Percentiles rank a stretch among this genome's conserved stretches.
Evolutionary conservation across 2,329 filamentous ascomycete species (phyloP).

Genomic region (Penicillium sp.): DNA sequence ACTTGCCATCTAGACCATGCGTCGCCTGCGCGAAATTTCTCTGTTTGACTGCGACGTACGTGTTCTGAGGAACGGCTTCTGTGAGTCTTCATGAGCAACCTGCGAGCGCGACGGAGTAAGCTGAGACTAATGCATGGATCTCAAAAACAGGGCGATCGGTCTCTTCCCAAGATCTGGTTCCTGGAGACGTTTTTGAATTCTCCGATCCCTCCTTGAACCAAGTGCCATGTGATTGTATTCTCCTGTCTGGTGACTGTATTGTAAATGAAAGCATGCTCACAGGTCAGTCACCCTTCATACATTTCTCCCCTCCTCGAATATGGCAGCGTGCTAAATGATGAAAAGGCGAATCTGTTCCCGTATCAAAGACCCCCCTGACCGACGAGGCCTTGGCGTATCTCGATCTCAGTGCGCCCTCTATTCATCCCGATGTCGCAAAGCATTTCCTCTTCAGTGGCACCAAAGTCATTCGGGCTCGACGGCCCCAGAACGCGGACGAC

Average conservation of each 20-base stretch:
- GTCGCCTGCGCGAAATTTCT: slow-evolving; percentile 80
- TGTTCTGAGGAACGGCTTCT: slow-evolving; percentile 90
- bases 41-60: slow-evolving; percentile 92
- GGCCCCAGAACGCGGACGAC: slow-evolving; percentile 77
- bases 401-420: slow-evolving; percentile 71
- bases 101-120: not conserved
- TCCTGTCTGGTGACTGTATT: slow-evolving; percentile 91
- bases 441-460: slow-evolving; percentile 94
- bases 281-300: slow-evolving; percentile 34
- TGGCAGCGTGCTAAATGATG: slow-evolving; percentile 14
- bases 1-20: slow-evolving; percentile 63
- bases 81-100: slow-evolving; percentile 43
- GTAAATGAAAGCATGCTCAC: slow-evolving; percentile 99
- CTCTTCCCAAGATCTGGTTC: slow-evolving; percentile 79
- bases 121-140: slow-evolving; percentile 3
- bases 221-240: slow-evolving; percentile 84
- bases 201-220: slow-evolving; percentile 85
- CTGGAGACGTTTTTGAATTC: slow-evolving; percentile 93
- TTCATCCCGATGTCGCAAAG: slow-evolving; percentile 74
- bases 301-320: no score
- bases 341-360: slow-evolving; percentile 84
- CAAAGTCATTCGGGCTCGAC: slow-evolving; percentile 83
- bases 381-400: slow-evolving; percentile 72
- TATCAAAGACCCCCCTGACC: slow-evolving; percentile 81
- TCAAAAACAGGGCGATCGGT: slow-evolving; percentile 66